A percentile compares a stretch with the other conserved stretches of the same genome.
These are phyloP conservation scores for Pseudoscleropodium purum DNA, from an alignment of 225 moss, liverwort and hornwort species.

Conservation along the genomic window DNA sequence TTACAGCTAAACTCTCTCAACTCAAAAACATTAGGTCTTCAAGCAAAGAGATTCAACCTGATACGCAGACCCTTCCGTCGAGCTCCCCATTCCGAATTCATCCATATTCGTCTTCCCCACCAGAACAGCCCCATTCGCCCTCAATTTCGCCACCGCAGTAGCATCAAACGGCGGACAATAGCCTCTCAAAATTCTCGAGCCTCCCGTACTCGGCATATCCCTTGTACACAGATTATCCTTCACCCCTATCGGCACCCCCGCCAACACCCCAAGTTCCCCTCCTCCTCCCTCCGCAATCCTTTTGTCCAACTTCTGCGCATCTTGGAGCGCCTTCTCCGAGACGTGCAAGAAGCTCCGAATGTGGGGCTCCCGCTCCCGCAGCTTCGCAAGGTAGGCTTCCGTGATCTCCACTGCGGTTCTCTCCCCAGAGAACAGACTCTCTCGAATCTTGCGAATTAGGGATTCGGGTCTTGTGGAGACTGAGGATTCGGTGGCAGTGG, in stretches of 20 bases:
- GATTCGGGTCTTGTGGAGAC: slow-evolving; percentile 33
- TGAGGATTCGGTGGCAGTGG: background rate
- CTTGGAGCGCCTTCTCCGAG: slow-evolving; percentile 66
- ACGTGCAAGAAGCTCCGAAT: slow-evolving; percentile 82
- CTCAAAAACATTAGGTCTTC: background rate
- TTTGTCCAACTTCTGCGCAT: slow-evolving; percentile 70
- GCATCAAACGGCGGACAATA: slow-evolving; percentile 93
- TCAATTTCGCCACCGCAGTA: slow-evolving; percentile 65
- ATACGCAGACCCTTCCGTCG: slow-evolving; percentile 78
- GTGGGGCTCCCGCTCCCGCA: slow-evolving; percentile 71
- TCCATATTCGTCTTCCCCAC: slow-evolving; percentile 97
- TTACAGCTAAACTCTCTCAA: background rate
- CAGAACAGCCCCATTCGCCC: slow-evolving; percentile 62
- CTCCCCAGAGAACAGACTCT: slow-evolving; percentile 58
- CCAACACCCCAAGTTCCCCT: slow-evolving; percentile 39
- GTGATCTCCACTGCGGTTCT: slow-evolving; percentile 59
- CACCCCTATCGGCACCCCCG: slow-evolving; percentile 77
- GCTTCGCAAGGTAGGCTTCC: slow-evolving; percentile 57
- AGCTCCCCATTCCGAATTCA: slow-evolving; percentile 96
- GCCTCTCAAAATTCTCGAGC: slow-evolving; percentile 61
- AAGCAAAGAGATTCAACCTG: slow-evolving; percentile 17
- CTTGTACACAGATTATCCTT: slow-evolving; percentile 92
- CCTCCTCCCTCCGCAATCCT: slow-evolving; percentile 31
- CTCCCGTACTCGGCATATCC: slow-evolving; percentile 98
- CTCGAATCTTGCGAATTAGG: slow-evolving; percentile 69